Conservation (phyloP, 306 rosid genomes). For the Sindora glabra region DNA sequence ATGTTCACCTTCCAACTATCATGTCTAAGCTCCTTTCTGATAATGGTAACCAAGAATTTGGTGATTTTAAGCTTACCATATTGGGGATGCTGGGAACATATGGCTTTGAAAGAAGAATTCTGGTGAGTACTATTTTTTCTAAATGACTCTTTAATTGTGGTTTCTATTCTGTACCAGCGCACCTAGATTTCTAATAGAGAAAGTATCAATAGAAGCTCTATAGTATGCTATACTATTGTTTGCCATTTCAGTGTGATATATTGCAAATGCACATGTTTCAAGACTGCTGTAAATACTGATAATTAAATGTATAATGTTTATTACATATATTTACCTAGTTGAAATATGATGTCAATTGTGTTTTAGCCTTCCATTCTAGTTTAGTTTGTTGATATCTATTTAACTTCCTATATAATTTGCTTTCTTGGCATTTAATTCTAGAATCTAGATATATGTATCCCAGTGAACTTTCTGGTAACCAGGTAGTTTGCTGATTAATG, state of each 20-base stretch:
- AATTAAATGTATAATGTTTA: not conserved
- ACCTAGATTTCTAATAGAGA: too few relatives aligned
- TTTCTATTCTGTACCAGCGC: not conserved
- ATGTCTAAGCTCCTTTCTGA: conserved; percentile 95
- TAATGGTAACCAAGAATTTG: conserved; percentile 89
- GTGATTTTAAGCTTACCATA: conserved; percentile 86
- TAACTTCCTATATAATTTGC: not conserved
- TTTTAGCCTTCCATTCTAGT: not conserved
- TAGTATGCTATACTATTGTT: too few relatives aligned
- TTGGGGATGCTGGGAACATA: conserved; percentile 93
- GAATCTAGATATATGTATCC: too few relatives aligned
- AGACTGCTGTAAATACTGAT: not conserved
- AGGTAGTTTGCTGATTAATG: too few relatives aligned
- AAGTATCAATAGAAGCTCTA: too few relatives aligned
- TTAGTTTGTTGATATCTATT: not conserved
- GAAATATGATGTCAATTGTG: not conserved
- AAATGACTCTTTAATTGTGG: conserved; percentile 1
- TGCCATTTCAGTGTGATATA: too few relatives aligned
- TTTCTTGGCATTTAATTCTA: not conserved
- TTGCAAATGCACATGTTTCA: not conserved
- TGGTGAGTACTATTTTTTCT: conserved; percentile 39
- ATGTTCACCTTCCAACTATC: conserved; percentile 83
- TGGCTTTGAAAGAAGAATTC: conserved; percentile 95
- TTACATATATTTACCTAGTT: not conserved
- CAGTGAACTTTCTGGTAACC: too few relatives aligned